phyloP scores from a whole-genome alignment of 306 rosid species.

The Betula pendula region DNA sequence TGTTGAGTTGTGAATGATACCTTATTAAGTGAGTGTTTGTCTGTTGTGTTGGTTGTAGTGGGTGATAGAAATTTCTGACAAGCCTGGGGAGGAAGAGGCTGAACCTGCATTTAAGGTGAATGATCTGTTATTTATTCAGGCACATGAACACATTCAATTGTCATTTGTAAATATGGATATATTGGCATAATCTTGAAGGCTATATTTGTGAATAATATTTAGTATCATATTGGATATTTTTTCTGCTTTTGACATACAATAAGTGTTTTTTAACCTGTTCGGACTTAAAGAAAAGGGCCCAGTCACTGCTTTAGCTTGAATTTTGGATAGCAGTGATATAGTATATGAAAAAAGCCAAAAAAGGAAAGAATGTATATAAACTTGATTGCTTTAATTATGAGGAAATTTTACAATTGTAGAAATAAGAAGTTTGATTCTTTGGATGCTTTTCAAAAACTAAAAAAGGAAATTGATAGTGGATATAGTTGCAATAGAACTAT shows the following conservation, averaged over 20 bases:
- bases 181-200: neutral
- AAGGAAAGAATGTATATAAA: neutral
- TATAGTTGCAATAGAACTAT: neutral
- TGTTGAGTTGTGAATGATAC: slow-evolving; percentile 5
- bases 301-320: neutral
- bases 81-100: slow-evolving; percentile 82
- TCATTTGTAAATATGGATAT: neutral
- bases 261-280: neutral
- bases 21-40: slow-evolving; percentile 15
- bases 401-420: neutral
- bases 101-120: slow-evolving; percentile 96
- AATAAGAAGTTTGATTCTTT: neutral
- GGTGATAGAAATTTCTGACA: slow-evolving; percentile 98
- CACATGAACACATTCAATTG: neutral
- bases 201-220: neutral
- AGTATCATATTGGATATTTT: neutral
- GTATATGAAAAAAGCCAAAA: neutral
- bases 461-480: neutral
- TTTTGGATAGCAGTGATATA: neutral
- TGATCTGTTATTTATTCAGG: slow-evolving; percentile 20
- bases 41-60: slow-evolving; percentile 49
- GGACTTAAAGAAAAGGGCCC: neutral
- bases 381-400: neutral
- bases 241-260: neutral
- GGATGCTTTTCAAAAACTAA: neutral